Percentiles rank a stretch among this genome's conserved stretches.
Conservation (phyloP, 208 protist genomes). For the Trypanosoma boissoni region DNA sequence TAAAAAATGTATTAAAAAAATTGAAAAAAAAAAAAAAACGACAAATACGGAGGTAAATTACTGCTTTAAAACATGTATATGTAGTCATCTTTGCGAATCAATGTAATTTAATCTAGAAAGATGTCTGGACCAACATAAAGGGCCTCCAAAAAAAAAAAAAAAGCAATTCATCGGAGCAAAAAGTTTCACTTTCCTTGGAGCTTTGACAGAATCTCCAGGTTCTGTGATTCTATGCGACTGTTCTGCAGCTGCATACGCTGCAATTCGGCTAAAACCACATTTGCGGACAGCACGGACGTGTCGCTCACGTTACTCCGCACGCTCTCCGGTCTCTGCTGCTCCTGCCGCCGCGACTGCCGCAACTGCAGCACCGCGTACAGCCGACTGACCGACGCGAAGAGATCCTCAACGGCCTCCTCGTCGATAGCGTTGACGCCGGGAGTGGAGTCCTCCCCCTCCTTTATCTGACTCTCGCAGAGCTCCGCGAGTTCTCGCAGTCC, state of each 20-base stretch:
- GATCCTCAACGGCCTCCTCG: constrained; percentile 24
- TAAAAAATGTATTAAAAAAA: too few relatives aligned
- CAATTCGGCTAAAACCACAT: constrained; percentile 35
- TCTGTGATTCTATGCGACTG: constrained; percentile 53
- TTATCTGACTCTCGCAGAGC: constrained; percentile 18
- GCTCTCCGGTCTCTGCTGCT: too few relatives aligned
- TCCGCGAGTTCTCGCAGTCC: constrained; percentile 15
- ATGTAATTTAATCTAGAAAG: too few relatives aligned
- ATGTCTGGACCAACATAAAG: too few relatives aligned
- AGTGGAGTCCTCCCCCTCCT: constrained; percentile 15
- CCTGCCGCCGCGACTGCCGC: constrained; percentile 20
- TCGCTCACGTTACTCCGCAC: constrained; percentile 23
- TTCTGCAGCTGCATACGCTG: constrained; percentile 52
- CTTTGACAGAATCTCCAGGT: constrained; percentile 41
- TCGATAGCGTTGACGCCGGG: constrained; percentile 22
- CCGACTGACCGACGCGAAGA: constrained; percentile 24
- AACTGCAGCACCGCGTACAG: constrained; percentile 39
- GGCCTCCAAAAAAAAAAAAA: not conserved
- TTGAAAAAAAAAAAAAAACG: too few relatives aligned
- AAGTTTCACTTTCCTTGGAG: constrained; percentile 5
- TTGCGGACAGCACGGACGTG: constrained; percentile 14
- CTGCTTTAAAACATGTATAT: too few relatives aligned
- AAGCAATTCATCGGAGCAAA: not conserved
- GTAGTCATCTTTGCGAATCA: too few relatives aligned
- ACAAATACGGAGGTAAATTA: too few relatives aligned